Base-by-base conservation (phyloP, 768 basidiomycete genomes). In the Baorangia bicolor region DNA sequence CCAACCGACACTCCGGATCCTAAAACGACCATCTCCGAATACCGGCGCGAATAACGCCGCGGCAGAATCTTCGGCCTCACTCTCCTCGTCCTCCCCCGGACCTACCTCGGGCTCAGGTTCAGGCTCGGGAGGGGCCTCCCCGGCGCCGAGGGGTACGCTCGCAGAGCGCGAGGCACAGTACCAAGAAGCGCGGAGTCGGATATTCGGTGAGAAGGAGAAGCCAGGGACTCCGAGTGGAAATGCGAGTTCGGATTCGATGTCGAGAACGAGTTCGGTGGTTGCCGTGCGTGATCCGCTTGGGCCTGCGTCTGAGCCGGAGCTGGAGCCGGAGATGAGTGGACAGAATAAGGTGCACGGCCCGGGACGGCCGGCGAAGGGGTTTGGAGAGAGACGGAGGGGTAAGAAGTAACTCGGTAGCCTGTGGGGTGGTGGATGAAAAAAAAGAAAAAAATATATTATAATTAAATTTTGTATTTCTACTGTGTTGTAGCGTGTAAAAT, bases 131-230 rank as follows among this genome's bases (percentile, higher is more conserved):
- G 33, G 14, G 4, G 23, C 68, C 2, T 55, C 65, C 13, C 57
- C 65, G 0, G 56, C 62, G 16, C 60, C 65, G 23, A 56, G 74
- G 39, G 63, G 68, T 12, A 57, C 75, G 10, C 73, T 88, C 4
- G 79, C 83, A 33, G 86, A 88, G 52, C 81, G 88, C 39, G 88
- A 90, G 66, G 85, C 82, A 18, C 79, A 84, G 51, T 92, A 92
- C 67, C 80, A 85, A 53, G 87, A 83, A 20, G 88, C 90, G 3
- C 74, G 90, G 27, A 82, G 86, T 51, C 78, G 90, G 21, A 91
- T 92, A 49, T 92, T 91, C 57, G 83, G 84, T 4, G 61, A 60
- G 18, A 57, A 63, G 27, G 57, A 59, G 4, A 63, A 46, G 40
- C 8, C 6, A 23, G 33, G 49, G 21, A n/a, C 33, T 33, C 3